phyloP scores from a whole-genome alignment of 2,329 filamentous ascomycete genomes.

The Venturiaceae sp. region DNA sequence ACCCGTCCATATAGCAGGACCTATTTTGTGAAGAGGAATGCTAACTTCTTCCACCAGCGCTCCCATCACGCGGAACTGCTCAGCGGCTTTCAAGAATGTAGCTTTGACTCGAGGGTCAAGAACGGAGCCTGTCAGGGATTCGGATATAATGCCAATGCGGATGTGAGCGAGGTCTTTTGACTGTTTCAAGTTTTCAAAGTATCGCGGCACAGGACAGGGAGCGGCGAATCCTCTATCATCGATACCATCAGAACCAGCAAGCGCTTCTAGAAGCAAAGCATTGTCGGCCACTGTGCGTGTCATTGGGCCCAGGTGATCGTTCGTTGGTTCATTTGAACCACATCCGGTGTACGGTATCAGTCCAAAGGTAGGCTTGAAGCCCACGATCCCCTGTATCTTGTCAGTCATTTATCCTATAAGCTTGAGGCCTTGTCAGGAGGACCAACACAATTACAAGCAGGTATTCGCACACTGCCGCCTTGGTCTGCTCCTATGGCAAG shows the following conservation, averaged over 20 bases:
- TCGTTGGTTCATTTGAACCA: constrained; percentile 37
- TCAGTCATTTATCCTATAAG: too few relatives aligned
- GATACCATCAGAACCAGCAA: constrained; percentile 41
- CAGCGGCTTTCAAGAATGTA: constrained; percentile 32
- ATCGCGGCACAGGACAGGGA: constrained; percentile 20
- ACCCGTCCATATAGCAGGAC: constrained; percentile 41
- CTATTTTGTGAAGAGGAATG: constrained; percentile 38
- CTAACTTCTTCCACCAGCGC: constrained; percentile 42
- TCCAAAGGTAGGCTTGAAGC: constrained; percentile 43
- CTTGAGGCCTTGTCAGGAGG: background rate
- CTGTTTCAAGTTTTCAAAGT: constrained; percentile 14
- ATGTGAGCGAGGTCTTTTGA: constrained; percentile 18
- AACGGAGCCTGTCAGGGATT: constrained; percentile 19
- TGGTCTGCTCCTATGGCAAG: constrained; percentile 40
- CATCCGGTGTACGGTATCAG: constrained; percentile 43
- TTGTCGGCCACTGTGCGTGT: constrained; percentile 32
- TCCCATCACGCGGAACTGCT: constrained; percentile 34
- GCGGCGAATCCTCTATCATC: constrained; percentile 30
- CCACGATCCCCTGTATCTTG: constrained; percentile 21
- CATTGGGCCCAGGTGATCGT: constrained; percentile 42
- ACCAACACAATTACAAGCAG: constrained; percentile 22
- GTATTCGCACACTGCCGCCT: constrained; percentile 37
- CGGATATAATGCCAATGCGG: constrained; percentile 20
- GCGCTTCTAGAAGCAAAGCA: constrained; percentile 31
- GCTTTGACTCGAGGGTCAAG: constrained; percentile 30